Evolutionary conservation across 2,329 filamentous ascomycete species (phyloP).

Genomic region (Cadophora sp.): DNA sequence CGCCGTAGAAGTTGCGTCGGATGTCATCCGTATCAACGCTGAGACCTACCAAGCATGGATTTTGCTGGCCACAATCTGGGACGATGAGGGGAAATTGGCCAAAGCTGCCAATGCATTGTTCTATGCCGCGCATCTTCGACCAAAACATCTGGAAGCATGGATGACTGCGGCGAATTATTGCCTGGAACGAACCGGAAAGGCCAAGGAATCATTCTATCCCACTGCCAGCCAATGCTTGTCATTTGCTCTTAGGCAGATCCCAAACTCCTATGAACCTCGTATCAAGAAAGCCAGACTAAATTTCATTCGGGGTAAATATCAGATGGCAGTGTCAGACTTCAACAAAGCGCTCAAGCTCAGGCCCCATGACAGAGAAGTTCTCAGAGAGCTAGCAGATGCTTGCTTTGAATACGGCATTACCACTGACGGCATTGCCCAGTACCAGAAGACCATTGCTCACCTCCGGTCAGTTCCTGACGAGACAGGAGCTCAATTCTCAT

Average conservation of each 20-base stretch:
- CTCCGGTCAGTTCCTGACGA: conserved; percentile 31
- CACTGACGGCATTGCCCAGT: conserved; percentile 44
- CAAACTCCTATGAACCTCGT: conserved; percentile 8
- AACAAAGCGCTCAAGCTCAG: conserved; percentile 42
- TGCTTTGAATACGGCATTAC: conserved; percentile 45
- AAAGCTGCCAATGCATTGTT: conserved; percentile 66
- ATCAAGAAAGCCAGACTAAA: conserved; percentile 12
- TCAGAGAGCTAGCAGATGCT: conserved; percentile 45
- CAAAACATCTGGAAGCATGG: conserved; percentile 66
- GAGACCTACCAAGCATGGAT: conserved; percentile 72
- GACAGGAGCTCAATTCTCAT: conserved; percentile 48
- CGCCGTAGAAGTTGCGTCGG: conserved; percentile 63
- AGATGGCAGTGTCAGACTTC: conserved; percentile 3
- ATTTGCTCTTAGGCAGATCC: conserved; percentile 5
- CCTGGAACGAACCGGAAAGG: conserved; percentile 17
- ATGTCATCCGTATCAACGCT: conserved; percentile 72
- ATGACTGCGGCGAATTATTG: conserved; percentile 46
- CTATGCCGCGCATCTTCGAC: conserved; percentile 67
- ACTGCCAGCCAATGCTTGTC: conserved; percentile 7
- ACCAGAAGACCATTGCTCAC: conserved; percentile 43
- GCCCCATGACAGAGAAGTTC: conserved; percentile 45
- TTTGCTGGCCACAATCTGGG: conserved; percentile 64
- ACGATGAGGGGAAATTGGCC: conserved; percentile 63
- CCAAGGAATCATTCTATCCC: conserved; percentile 9
- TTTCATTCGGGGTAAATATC: background rate